Evolutionary conservation across 371 early-diverging fungal species (phyloP), one percentile per base, ranked within the genome.

Genomic region (Apophysomyces elegans): DNA sequence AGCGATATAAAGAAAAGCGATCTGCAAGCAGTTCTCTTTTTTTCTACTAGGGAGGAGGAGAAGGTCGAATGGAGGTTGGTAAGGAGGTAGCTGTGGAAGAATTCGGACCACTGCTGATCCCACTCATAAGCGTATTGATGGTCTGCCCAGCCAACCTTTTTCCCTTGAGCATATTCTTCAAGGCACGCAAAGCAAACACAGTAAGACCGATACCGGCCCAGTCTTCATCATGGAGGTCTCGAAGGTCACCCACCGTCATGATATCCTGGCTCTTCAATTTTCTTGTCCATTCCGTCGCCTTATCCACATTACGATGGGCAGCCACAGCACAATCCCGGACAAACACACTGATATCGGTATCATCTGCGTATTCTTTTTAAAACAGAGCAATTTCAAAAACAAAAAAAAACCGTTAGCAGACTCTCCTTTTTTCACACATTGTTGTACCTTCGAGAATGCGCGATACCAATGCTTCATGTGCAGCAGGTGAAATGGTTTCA

Each of bases 161-260:
- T 26, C 91, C 92, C 69, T 86, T 83, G 12, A 92, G 75, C 73
- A 89, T 87, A 68, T 93, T 93, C 76, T 93, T 93, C 64, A 95
- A 79, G 0, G 94, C 92, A 62, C 97, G 86, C 39, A 86, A 76
- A 0, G 96, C 93, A 85, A 95, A 96, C 6, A 96, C 95, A 3
- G 96, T 95, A 67, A 96, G 78, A 8, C 90, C 91, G 54, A 89
- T 81, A 8, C 85, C 86, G 32, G 82, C 81, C 94, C 94, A 93
- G 71, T 93, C 94, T 56, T 90, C 90, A 47, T 92, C 92, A 56
- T 88, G 88, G 41, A 93, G 74, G 64, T 90, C 91, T 9, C 90
- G 83, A 39, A 93, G 76, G 71, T 93, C 93, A 18, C 92, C 94
- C 6, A 93, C 91, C 0, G 92, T 92, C 89, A 92, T 87, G 59